Evolutionary conservation across 2,329 filamentous ascomycete species (phyloP), one percentile per base, ranked within the genome.

Genomic region (Annulohypoxylon truncatum): DNA sequence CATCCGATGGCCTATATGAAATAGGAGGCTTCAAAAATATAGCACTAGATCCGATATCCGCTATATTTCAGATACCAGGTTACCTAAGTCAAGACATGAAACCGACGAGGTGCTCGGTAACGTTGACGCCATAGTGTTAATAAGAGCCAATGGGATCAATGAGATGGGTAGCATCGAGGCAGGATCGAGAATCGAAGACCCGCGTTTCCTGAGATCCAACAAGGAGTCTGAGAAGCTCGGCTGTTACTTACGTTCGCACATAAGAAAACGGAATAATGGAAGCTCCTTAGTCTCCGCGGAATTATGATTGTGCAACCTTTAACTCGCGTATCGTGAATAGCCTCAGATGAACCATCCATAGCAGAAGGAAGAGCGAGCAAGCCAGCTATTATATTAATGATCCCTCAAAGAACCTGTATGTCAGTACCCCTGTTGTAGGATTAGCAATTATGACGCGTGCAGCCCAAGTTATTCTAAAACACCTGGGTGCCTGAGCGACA

Each of bases 51-150:
- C 51, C 54, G 52, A 56, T 61, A 46, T 20, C 38, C 52, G 40
- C 56, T 53, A 42, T 50, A 53, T 24, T 53, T 47, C 31, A 58
- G 31, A 47, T 57, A 33, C 47, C 24, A 13, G n/a, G 40, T 18
- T 26, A 38, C 44, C 18, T 24, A 48, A 51, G 22, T 55, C 22
- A 57, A 51, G 59, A 57, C 46, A 35, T 46, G 46, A 31, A 18
- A 53, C 20, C 40, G 51, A 51, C 29, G 24, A 10, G 31, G n/a
- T 54, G 40, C 50, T 44, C 35, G 12, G 55, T 60, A 51, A 63
- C 55, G 59, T 60, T 57, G 66, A 58, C 38, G 51, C 24, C 46
- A 62, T 42, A 29, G 48, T 54, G 52, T 56, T 50, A 38, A 24
- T 28, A 22, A 38, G 51, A 47, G 7, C 53, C 54, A 59, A 52